Percentiles rank a stretch among this genome's conserved stretches.
These are phyloP conservation scores for Leccinum aurantiacum DNA, from an alignment of 768 basidiomycete genomes.

Conservation along the genomic window DNA sequence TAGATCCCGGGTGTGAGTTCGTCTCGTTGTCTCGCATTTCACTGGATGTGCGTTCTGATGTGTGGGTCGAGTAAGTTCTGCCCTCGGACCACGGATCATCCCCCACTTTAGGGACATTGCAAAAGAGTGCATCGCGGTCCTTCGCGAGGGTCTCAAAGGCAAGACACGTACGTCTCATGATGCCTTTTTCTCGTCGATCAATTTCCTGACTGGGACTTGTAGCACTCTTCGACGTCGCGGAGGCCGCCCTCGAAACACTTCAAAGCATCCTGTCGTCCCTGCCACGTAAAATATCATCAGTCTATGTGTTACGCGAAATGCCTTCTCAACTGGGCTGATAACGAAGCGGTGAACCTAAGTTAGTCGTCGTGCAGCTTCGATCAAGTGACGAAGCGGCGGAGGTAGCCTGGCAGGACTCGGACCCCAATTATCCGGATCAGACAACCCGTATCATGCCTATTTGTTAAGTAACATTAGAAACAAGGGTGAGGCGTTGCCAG, in stretches of 20 bases:
- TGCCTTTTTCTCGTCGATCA: neutral
- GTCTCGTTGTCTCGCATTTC: neutral
- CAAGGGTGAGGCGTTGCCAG: too few relatives aligned
- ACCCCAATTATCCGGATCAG: too few relatives aligned
- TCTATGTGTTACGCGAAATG: too few relatives aligned
- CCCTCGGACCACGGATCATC: constrained; percentile 85
- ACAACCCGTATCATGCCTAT: too few relatives aligned
- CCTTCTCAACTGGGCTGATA: too few relatives aligned
- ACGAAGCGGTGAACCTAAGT: too few relatives aligned
- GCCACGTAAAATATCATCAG: too few relatives aligned
- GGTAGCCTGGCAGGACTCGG: too few relatives aligned
- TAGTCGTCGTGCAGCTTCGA: too few relatives aligned
- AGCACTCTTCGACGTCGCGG: constrained; percentile 35
- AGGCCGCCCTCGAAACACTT: constrained; percentile 50
- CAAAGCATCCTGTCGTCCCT: constrained; percentile 69
- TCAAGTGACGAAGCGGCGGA: too few relatives aligned
- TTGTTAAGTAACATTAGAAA: too few relatives aligned
- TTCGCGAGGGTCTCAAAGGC: constrained; percentile 40
- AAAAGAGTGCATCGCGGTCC: constrained; percentile 49
- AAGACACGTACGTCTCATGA: constrained; percentile 34
- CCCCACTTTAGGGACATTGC: constrained; percentile 78
- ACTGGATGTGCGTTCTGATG: constrained; percentile 6
- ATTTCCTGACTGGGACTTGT: neutral
- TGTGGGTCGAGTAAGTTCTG: constrained; percentile 43
- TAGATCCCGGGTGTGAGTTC: constrained; percentile 51